Evolutionary conservation across 768 basidiomycete species (phyloP), one percentile per base, ranked within the genome.

Genomic region (Cystobasidium tubakii): DNA sequence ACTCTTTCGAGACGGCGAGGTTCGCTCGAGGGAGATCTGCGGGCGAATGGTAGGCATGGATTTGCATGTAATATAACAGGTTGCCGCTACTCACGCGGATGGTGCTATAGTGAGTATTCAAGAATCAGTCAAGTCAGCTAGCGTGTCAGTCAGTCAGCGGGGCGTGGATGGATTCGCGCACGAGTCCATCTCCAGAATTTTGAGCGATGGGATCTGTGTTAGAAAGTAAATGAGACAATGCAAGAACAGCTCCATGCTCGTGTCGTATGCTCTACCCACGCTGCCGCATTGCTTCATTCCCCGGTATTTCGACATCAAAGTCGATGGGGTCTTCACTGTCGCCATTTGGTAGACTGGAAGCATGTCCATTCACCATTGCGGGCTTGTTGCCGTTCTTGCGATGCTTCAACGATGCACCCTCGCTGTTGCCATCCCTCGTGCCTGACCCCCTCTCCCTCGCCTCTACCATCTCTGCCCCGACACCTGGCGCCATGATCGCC

Each of bases 11-110:
- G 7, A 71, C 69, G n/a, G 69, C 69, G 31, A 71, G 55, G 69
- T 71, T 71, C 6, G 69, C 69, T 36, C 69, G 23, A 1, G 69
- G 69, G 21, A 71, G 69, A 27, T 71, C 69, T 71, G 55, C 44
- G n/a, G 4, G 31, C 3, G 23, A 43, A 34, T n/a, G n/a, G n/a
- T 3, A 63, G 4, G 42, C 7, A 44, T n/a, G n/a, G n/a, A n/a
- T n/a, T n/a, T n/a, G n/a, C n/a, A n/a, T n/a, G n/a, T n/a, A n/a
- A n/a, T n/a, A n/a, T n/a, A n/a, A n/a, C n/a, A n/a, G n/a, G n/a
- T n/a, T n/a, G n/a, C n/a, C n/a, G n/a, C n/a, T n/a, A 23, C 31
- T 25, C 13, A 23, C 65, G 39, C 7, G 53, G 21, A 29, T 54
- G 53, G 21, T 39, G 53, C 53, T 54, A 54, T 4, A 54, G 27